Percentiles rank a stretch among this genome's conserved stretches.
phyloP scores from a whole-genome alignment of 371 early-diverging fungal species.

The Saksenaea vasiformis region DNA sequence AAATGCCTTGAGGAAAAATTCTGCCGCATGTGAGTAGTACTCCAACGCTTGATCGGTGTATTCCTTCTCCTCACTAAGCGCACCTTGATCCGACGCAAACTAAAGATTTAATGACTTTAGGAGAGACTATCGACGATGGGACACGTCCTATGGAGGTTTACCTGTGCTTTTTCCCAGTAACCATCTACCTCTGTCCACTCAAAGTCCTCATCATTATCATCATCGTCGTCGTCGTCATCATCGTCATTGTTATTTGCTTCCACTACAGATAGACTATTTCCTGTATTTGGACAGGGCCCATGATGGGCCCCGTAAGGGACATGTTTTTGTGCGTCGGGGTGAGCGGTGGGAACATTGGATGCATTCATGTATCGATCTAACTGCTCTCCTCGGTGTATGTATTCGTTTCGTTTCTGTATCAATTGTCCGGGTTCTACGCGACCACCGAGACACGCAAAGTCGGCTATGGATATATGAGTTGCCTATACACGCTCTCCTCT shows the following conservation, averaged over 20 bases:
- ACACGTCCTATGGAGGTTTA: conserved; percentile 5
- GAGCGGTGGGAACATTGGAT: background rate
- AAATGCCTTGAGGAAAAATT: conserved; percentile 39
- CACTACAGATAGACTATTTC: conserved; percentile 7
- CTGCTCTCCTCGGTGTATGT: conserved; percentile 41
- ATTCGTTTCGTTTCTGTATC: conserved; percentile 41
- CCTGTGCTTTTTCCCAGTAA: conserved; percentile 39
- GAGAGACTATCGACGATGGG: background rate
- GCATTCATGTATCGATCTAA: conserved; percentile 26
- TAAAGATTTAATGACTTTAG: background rate
- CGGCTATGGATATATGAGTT: background rate
- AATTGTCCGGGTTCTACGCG: conserved; percentile 26
- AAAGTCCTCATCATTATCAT: conserved; percentile 28
- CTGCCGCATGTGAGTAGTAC: conserved; percentile 51
- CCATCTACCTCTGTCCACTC: conserved; percentile 26
- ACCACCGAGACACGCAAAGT: background rate
- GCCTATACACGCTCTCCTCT: conserved; percentile 17
- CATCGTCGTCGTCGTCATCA: conserved; percentile 2
- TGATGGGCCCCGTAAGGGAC: conserved; percentile 9
- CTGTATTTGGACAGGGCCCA: conserved; percentile 20
- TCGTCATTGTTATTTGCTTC: background rate
- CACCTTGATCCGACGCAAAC: conserved; percentile 40
- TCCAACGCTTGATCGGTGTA: conserved; percentile 44
- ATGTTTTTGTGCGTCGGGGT: conserved; percentile 30
- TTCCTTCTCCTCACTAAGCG: conserved; percentile 40